Base-by-base conservation (phyloP, 169 alveolate genomes). In the Plasmodium gonderi region DNA sequence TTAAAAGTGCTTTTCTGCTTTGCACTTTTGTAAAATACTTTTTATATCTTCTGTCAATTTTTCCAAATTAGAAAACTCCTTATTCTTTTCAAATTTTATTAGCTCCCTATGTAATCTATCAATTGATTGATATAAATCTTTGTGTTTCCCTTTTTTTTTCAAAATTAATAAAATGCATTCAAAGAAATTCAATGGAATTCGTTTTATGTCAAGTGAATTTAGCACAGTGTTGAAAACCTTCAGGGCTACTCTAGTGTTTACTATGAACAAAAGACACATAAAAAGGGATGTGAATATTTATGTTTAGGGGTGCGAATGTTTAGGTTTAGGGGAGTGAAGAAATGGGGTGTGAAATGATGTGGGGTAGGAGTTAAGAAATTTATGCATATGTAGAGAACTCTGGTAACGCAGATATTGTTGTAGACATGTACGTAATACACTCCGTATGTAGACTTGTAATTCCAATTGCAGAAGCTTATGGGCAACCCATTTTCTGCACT, bases 151-250 rank as follows among this genome's bases (percentile, higher is more conserved):
- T 20, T 45, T 85, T 67, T 75, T 85, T 60, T 85, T 85, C 36
- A 85, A 67, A 75, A 85, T 74, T 72, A 85, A 38, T 60, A 85
- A 45, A 51, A 85, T 75, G 33, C 92, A 75, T 75, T 85, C 92
- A 54, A 85, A 85, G 47, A 85, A 85, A 77, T 85, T 85, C 68
- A 85, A 85, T n/a, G 92, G 92, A 85, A 85, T 45, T 11, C 31
- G 42, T 31, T 51, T 85, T 51, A 85, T 26, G 80, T 85, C 69
- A 85, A 85, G 68, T 60, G 45, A 49, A n/a, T 75, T 75, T 31
- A 85, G 23, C 75, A 85, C 92, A 14, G 26, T 77, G 45, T 38
- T 60, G 79, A 85, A 75, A 67, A 85, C 74, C n/a, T 85, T 85
- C 79, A 85, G 54, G 74, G 85, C 79, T 23, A 85, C 67, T 49